Evolutionary conservation across 2,329 filamentous ascomycete genomes (phyloP), one percentile per base, ranked within the genome.

Genomic region (Diaporthe ilicicola): DNA sequence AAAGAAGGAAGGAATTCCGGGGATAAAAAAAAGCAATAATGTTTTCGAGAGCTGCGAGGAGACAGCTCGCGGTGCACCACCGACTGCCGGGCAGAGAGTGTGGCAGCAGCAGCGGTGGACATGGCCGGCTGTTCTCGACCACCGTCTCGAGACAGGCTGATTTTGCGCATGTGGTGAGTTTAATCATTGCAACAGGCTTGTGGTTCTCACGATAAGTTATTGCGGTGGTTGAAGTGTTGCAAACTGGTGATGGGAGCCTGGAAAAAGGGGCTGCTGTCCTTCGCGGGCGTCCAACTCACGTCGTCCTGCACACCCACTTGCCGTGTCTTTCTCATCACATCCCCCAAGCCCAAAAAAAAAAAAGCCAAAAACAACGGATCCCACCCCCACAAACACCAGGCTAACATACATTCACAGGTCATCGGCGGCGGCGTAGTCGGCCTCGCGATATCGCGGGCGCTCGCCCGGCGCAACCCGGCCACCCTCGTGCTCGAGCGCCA

Each of bases 401-500:
- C 54, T 67, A 7, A 53, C 24, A 75, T 59, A 73, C 48, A 4
- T 71, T 73, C 46, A 22, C 73, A 89, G 84, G 84, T 90, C 42
- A 85, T 90, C 68, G 88, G 88, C 75, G 88, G 85, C 75, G 88
- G 88, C 74, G 87, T 93, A 0, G 91, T 97, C 44, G 95, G 95
- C 13, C 88, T 97, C 2, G 92, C 95, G 10, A 88, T 94, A 69
- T 93, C 94, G 6, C 88, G 92, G 5, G 87, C 91, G 73, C 87
- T 97, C 29, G 88, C 89, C 67, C 75, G 74, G 32, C 84, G 86
- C 71, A 84, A 89, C 24, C 86, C 87, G 7, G 89, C 89, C 2
- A 95, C 93, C 0, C 86, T 97, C 15, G 85, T 97, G 67, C 89
- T 98, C 1, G 95, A 98, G 82, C 90, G 93, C 32, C 93, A 97